phyloP scores from a whole-genome alignment of 257 asterid genomes.

The Przewalskia tangutica region DNA sequence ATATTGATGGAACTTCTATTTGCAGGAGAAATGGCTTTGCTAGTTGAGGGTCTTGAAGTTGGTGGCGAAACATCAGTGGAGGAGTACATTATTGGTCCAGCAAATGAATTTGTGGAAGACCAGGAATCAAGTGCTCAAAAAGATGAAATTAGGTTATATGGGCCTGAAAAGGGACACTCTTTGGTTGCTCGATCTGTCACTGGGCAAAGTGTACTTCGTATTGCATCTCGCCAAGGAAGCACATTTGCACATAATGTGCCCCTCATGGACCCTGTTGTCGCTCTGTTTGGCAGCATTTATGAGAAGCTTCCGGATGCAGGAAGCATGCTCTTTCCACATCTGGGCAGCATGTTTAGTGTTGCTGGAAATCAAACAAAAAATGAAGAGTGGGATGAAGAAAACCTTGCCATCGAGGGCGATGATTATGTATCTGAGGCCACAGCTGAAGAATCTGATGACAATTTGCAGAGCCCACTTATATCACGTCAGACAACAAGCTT shows the following conservation, averaged over 20 bases:
- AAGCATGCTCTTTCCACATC: slow-evolving; percentile 45
- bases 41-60: slow-evolving; percentile 61
- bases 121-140: slow-evolving; percentile 23
- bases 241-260: slow-evolving; percentile 17
- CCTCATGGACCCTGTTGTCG: slow-evolving; percentile 47
- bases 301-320: slow-evolving; percentile 47
- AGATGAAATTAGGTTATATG: slow-evolving; percentile 35
- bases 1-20: neutral
- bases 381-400: slow-evolving; percentile 50
- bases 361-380: slow-evolving; percentile 29
- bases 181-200: slow-evolving; percentile 44
- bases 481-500: slow-evolving; percentile 50
- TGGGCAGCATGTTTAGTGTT: slow-evolving; percentile 50
- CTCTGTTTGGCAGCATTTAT: slow-evolving; percentile 52
- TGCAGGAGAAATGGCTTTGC: slow-evolving; percentile 67
- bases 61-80: slow-evolving; percentile 48
- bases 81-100: slow-evolving; percentile 49
- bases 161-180: slow-evolving; percentile 34
- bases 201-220: slow-evolving; percentile 22
- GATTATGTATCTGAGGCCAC: slow-evolving; percentile 32
- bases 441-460: slow-evolving; percentile 42
- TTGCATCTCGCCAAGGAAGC: slow-evolving; percentile 40
- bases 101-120: slow-evolving; percentile 28
- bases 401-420: slow-evolving; percentile 25
- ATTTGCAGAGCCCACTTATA: slow-evolving; percentile 45